Percentiles rank a stretch among this genome's conserved stretches.
These are phyloP conservation scores for Trichophyton equinum DNA, from an alignment of 2,329 filamentous ascomycete genomes.

Conservation along the genomic window DNA sequence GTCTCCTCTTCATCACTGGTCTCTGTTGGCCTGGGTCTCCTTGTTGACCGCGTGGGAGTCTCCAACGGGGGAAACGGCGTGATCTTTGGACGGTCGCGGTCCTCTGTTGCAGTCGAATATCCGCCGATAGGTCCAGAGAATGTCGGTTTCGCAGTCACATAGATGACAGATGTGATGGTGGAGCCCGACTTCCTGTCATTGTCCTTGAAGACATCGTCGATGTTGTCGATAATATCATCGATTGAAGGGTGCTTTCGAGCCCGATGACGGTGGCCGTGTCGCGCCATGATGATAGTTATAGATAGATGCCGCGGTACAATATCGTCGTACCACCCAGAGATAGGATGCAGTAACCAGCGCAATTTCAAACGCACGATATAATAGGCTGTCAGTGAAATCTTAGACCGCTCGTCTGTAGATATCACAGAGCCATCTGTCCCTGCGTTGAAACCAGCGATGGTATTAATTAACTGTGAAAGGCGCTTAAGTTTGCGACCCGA, in stretches of 20 bases:
- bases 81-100: constrained; percentile 6
- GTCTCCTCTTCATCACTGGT: constrained; percentile 5
- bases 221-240: constrained; percentile 2
- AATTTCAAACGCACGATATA: constrained; percentile 2
- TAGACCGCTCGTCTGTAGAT: too few species aligned
- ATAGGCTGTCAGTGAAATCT: not conserved
- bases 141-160: constrained; percentile 41
- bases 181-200: not conserved
- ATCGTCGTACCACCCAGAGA: not conserved
- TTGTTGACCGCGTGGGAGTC: constrained; percentile 9
- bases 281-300: constrained; percentile 5
- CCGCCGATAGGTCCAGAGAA: constrained; percentile 41
- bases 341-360: constrained; percentile 11
- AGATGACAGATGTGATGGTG: constrained; percentile 27
- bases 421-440: not conserved
- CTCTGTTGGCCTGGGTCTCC: constrained; percentile 6
- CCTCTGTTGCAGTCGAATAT: constrained; percentile 29
- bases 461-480: not conserved
- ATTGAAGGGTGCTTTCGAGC: constrained; percentile 5
- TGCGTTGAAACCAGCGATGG: not conserved
- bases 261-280: constrained; percentile 8
- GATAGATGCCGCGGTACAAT: not conserved
- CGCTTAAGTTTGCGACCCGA: not conserved
- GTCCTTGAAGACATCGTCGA: constrained; percentile 4
- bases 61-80: constrained; percentile 21